Base-by-base conservation (phyloP, 768 basidiomycete genomes). In the Suillus discolor region DNA sequence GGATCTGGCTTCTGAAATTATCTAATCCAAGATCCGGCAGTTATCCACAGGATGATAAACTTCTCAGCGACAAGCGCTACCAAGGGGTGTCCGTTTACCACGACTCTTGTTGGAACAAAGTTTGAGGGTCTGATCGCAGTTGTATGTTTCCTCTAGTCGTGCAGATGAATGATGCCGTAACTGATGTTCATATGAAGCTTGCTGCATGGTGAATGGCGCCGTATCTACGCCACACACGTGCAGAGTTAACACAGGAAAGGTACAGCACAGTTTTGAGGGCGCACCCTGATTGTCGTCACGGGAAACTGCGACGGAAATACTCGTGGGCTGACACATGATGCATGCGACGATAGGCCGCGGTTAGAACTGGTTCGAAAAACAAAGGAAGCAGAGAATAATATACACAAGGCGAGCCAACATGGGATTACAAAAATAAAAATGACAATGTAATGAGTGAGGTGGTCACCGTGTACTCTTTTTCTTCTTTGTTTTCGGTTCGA, bases 141-240 rank as follows among this genome's bases (percentile, higher is more conserved):
- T 13, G 28, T 28, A 18, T 36, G 57, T 59, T 41, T 41, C 15
- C 23, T 18, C 38, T 18, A 41, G 57, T 4, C 15, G 8, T 57
- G 25, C 18, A 60, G 18, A 28, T 60, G 25, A 25, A 23, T 28
- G 18, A 60, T 42, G 41, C 28, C 59, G 41, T 60, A 60, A 60
- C 28, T 38, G n/a, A 57, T 38, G 57, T 16, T 39, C 57, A 42
- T 31, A 41, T 42, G 15, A 60, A 28, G 11, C 39, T 42, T 11
- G 57, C 39, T 60, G 41, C 59, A 42, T 60, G 34, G 28, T 42
- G 28, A 11, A 36, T 38, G 34, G 20, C 31, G 54, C 54, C 34
- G 54, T 55, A 36, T 60, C 59, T 60, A 42, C 18, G 20, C 59
- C 59, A 28, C 41, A 60, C 59, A 60, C 57, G 57, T 60, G 57